Evolutionary conservation across 202 grass and related monocot species (phyloP).

Genomic region (Schoenoplectus tabernaemontani): DNA sequence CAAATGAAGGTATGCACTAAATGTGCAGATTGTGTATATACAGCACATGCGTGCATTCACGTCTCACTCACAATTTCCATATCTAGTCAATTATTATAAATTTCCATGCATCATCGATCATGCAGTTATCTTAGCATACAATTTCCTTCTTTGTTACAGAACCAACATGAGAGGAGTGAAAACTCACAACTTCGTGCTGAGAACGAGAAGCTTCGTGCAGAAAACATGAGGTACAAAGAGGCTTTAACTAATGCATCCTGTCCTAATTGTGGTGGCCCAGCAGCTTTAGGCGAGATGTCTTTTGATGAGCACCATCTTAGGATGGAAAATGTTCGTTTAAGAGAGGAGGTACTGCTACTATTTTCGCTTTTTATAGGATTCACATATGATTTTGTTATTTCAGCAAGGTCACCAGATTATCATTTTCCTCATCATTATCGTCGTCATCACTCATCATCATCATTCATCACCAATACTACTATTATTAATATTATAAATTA

Average conservation of each 20-base stretch:
- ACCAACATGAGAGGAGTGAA: conserved; percentile 82
- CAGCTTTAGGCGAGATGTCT: conserved; percentile 88
- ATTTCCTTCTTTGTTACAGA: conserved; percentile 37
- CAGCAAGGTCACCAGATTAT: neutral
- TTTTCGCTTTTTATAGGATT: neutral
- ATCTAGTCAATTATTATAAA: neutral
- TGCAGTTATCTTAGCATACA: neutral
- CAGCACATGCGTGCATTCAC: neutral
- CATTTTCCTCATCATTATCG: neutral
- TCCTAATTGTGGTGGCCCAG: conserved; percentile 85
- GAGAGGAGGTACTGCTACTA: conserved; percentile 46
- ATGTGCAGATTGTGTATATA: neutral
- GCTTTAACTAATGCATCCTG: conserved; percentile 87
- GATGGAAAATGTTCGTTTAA: conserved; percentile 69
- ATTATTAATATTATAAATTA: too few relatives aligned
- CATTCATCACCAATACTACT: too few relatives aligned
- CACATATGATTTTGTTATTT: conserved; percentile 5
- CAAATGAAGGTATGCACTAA: conserved; percentile 69
- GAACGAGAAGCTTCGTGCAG: conserved; percentile 82
- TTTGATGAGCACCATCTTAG: conserved; percentile 98
- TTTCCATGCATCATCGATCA: neutral
- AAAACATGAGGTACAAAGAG: conserved; percentile 95
- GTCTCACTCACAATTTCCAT: neutral
- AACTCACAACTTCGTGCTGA: conserved; percentile 76
- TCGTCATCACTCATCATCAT: too few relatives aligned